These are phyloP conservation scores for Candida silvicultrix DNA, from an alignment of 805 yeast genomes.

Conservation along the genomic window DNA sequence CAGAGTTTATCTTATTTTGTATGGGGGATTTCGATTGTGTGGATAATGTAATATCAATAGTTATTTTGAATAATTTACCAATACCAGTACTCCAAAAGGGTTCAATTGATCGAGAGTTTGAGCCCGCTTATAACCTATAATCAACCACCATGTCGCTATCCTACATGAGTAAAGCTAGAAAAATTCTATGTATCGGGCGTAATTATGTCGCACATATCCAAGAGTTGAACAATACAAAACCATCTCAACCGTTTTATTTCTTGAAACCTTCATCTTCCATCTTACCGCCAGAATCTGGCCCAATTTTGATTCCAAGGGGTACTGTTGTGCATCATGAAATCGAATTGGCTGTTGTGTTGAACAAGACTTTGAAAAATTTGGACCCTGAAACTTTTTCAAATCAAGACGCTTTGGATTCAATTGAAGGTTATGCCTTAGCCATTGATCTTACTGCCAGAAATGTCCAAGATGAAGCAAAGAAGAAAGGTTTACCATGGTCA, in stretches of 20 bases:
- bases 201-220: constrained; percentile 95
- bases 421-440: constrained; percentile 84
- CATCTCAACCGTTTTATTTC: constrained; percentile 87
- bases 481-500: constrained; percentile 94
- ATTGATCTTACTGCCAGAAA: constrained; percentile 94
- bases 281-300: constrained; percentile 60
- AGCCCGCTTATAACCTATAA: neutral
- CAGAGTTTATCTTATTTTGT: neutral
- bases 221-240: constrained; percentile 77
- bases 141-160: constrained; percentile 15
- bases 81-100: no score
- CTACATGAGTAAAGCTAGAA: constrained; percentile 59
- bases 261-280: constrained; percentile 83
- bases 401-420: constrained; percentile 66
- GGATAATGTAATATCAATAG: no score
- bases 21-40: no score
- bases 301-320: constrained; percentile 79
- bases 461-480: constrained; percentile 91
- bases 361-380: constrained; percentile 55
- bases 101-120: neutral
- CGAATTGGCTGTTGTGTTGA: constrained; percentile 78
- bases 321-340: constrained; percentile 85
- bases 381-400: constrained; percentile 49
- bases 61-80: no score
- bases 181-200: constrained; percentile 92